Base-by-base conservation (phyloP, 306 rosid genomes). In the Biancaea sappan region DNA sequence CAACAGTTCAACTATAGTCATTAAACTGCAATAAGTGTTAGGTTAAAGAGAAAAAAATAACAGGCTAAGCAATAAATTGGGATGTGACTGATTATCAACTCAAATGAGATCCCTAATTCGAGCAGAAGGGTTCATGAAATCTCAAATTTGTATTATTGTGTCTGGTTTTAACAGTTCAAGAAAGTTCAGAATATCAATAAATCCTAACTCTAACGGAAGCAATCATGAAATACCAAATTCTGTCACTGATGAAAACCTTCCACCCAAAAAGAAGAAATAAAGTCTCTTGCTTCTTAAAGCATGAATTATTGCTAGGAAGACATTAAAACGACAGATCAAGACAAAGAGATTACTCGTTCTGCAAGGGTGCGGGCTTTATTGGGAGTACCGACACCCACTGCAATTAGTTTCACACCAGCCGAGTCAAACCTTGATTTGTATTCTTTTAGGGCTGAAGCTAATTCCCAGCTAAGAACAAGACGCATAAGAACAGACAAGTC, bases 381-480 rank as follows among this genome's bases (percentile, higher is more conserved):
- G 25, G 98, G 94, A 77, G 85, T 66, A 66, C 97, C 98, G 31
- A 91, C 83, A 40, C 98, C 98, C 4, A 89, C 83, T 10, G 96
- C 97, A 69, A 94, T 74, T 37, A 94, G 80, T 80, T 88, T 89
- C 66, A 83, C 98, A 68, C 91, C 92, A 69, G 92, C 86, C 37
- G 94, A 75, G 57, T 94, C 97, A 74, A 91, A 91, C 80, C 79
- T 91, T 29, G 80, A 76, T 60, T 88, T 94, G 71, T 77, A 43
- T 74, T 89, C 97, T 76, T 88, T 89, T 56, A 94, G 77, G 69
- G 89, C 52, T 48, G 92, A 87, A 74, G 98, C 97, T 48, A 94
- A 80, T 78, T 94, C 98, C 98, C 98, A 81, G 43, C 86, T 75
- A 32, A 69, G 63, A 85, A 66, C 74, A 78, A 78, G 19, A 76